Evolutionary conservation across 192 early-diverging fungal genomes (phyloP).

Genomic region (Pilobolus umbonatus): DNA sequence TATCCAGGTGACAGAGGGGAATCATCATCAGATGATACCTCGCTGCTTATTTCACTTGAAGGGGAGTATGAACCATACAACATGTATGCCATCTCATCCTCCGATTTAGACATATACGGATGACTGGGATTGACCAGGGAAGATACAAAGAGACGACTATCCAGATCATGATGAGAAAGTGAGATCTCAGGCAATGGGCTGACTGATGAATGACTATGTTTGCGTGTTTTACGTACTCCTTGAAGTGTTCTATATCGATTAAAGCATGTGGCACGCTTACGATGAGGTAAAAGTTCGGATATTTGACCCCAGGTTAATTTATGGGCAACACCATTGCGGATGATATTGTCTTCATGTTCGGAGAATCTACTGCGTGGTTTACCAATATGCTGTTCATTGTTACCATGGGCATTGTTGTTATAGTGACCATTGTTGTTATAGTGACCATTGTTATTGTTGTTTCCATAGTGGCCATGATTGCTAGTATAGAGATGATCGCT

Average conservation of each 20-base stretch:
- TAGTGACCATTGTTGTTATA: background rate
- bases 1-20: too few species aligned
- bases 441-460: background rate
- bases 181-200: too few species aligned
- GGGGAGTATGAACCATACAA: too few species aligned
- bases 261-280: slow-evolving; percentile 35
- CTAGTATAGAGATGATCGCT: too few species aligned
- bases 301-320: slow-evolving; percentile 35
- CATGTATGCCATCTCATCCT: too few species aligned
- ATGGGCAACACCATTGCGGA: slow-evolving; percentile 33
- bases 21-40: too few species aligned
- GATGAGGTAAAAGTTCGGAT: slow-evolving; percentile 31
- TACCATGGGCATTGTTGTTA: background rate
- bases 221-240: slow-evolving; percentile 33
- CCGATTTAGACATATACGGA: too few species aligned
- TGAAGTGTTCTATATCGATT: slow-evolving; percentile 33
- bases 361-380: slow-evolving; percentile 35
- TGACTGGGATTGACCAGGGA: too few species aligned
- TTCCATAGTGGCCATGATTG: background rate
- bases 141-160: too few species aligned
- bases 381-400: background rate
- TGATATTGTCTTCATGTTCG: slow-evolving; percentile 26
- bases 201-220: too few species aligned
- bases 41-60: too few species aligned
- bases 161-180: too few species aligned